Evolutionary conservation across 1,284 basidiomycete species (phyloP).

Genomic region (Trametes versicolor): DNA sequence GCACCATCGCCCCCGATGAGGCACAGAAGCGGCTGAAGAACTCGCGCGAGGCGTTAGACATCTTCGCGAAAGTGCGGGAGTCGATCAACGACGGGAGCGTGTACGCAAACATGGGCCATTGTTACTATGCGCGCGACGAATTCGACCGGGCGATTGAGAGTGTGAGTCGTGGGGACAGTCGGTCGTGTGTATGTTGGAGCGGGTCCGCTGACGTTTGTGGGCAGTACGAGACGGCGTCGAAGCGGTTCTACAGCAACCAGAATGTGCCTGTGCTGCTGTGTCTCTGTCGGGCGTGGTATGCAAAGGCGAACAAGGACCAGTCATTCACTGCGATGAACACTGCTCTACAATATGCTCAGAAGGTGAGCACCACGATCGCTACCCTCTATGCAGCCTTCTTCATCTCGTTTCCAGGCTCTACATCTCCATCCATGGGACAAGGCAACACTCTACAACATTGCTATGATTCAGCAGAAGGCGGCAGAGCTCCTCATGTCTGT

Average conservation of each 20-base stretch:
- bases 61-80: constrained; percentile 91
- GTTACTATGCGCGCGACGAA: constrained; percentile 90
- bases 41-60: constrained; percentile 84
- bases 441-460: constrained; percentile 91
- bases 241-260: constrained; percentile 75
- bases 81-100: constrained; percentile 87
- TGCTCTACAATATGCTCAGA: constrained; percentile 83
- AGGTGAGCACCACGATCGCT: constrained; percentile 50
- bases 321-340: constrained; percentile 82
- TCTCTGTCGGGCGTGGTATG: constrained; percentile 90
- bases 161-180: constrained; percentile 61
- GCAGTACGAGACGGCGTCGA: constrained; percentile 90
- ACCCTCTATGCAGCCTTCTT: too few species aligned
- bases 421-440: constrained; percentile 88
- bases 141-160: constrained; percentile 94
- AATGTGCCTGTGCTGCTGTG: constrained; percentile 83
- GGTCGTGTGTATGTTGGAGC: neutral
- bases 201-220: constrained; percentile 5
- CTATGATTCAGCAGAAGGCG: constrained; percentile 95
- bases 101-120: constrained; percentile 95
- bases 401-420: constrained; percentile 78
- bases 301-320: constrained; percentile 89
- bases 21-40: constrained; percentile 70
- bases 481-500: constrained; percentile 87
- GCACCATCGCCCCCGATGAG: constrained; percentile 65